Conservation (phyloP, 345 rosid genomes). For the Turritis glabra region DNA sequence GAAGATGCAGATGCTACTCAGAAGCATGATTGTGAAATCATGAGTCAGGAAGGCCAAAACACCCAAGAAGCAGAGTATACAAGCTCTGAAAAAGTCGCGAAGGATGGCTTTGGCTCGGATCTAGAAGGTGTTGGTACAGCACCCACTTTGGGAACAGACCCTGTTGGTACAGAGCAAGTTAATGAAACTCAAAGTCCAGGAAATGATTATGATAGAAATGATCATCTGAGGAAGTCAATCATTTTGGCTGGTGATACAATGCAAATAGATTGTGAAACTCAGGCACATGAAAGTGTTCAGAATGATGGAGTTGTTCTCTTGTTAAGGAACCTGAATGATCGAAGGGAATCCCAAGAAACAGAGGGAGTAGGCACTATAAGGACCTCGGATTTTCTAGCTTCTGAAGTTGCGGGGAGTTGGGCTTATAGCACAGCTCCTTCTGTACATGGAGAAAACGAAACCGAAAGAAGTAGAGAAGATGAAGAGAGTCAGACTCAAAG, state of each 20-base stretch:
- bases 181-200: conserved; percentile 79
- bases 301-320: conserved; percentile 31
- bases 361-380: conserved; percentile 63
- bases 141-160: conserved; percentile 56
- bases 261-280: conserved; percentile 78
- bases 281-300: conserved; percentile 49
- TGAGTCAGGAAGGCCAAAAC: conserved; percentile 75
- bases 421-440: conserved; percentile 84
- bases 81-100: conserved; percentile 48
- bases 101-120: conserved; percentile 83
- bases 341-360: conserved; percentile 53
- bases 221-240: conserved; percentile 44
- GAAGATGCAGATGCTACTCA: conserved; percentile 82
- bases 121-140: conserved; percentile 63
- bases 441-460: conserved; percentile 71
- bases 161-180: conserved; percentile 72
- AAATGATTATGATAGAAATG: conserved; percentile 41
- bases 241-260: conserved; percentile 66
- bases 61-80: conserved; percentile 78
- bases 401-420: conserved; percentile 94
- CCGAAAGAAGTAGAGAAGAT: conserved; percentile 50
- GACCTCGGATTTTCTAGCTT: conserved; percentile 81
- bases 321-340: conserved; percentile 43
- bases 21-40: conserved; percentile 78
- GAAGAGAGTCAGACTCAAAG: conserved; percentile 43